Conservation (phyloP, 1,139 yeast genomes). For the Suhomyces taliae region DNA sequence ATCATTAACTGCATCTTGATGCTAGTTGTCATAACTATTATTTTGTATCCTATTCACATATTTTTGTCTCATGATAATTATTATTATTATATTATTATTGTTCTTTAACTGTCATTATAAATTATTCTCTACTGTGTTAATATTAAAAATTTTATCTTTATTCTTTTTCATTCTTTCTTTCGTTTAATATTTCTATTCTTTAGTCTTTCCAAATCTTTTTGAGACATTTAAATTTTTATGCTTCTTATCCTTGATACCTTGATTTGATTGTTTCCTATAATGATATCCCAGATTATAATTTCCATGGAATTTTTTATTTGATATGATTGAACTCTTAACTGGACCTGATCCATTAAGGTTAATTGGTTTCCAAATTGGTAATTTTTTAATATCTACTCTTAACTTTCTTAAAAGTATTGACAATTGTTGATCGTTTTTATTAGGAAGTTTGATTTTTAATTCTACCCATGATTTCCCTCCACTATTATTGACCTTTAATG, state of each 20-base stretch:
- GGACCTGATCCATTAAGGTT: conserved; percentile 16
- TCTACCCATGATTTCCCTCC: conserved; percentile 33
- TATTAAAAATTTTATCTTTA: background rate
- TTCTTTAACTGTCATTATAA: no score
- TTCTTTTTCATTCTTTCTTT: background rate
- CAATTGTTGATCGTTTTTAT: background rate
- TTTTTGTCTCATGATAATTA: no score
- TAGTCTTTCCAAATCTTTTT: conserved; percentile 14
- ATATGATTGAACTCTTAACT: conserved; percentile 5
- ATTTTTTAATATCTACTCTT: conserved; percentile 28
- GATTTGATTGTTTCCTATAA: conserved; percentile 5
- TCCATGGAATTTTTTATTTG: conserved; percentile 7
- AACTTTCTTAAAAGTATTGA: conserved; percentile 15
- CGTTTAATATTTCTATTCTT: conserved; percentile 2
- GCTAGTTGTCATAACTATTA: no score
- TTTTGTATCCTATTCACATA: no score
- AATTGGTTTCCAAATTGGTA: conserved; percentile 34
- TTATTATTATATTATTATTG: no score
- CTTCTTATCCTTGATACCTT: conserved; percentile 6
- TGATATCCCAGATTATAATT: conserved; percentile 8
- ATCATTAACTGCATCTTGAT: no score
- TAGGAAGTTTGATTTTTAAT: conserved; percentile 24
- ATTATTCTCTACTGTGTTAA: no score
- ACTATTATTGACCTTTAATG: conserved; percentile 28
- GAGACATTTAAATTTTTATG: conserved; percentile 14